Conservation (phyloP, 2,329 filamentous ascomycete species). For the Lecanicillium sp. region DNA sequence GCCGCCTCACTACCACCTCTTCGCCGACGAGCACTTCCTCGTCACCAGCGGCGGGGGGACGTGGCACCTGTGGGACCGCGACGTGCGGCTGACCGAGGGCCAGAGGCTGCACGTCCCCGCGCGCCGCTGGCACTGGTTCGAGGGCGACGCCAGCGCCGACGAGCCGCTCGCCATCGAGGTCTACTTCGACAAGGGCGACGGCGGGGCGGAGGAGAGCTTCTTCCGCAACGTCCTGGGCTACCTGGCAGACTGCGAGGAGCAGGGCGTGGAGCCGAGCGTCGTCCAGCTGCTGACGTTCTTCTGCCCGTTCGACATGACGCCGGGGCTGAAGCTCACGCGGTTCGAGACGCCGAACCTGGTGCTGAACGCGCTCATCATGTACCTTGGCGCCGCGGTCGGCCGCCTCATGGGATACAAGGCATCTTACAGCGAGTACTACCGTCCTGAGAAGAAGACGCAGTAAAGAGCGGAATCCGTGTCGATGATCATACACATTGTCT, state of each 20-base stretch:
- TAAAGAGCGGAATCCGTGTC: too few relatives aligned
- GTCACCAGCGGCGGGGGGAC: conserved; percentile 15
- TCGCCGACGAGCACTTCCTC: conserved; percentile 20
- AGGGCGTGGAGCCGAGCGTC: conserved; percentile 15
- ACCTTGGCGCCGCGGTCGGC: conserved; percentile 8
- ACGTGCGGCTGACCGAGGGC: conserved; percentile 7
- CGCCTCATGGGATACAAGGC: conserved; percentile 14
- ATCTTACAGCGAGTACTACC: conserved; percentile 16
- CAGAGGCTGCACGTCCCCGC: conserved; percentile 8
- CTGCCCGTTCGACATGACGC: conserved; percentile 15
- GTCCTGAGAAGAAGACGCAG: neutral
- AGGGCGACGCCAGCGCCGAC: conserved; percentile 13
- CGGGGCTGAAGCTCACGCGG: conserved; percentile 6
- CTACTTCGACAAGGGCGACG: conserved; percentile 15
- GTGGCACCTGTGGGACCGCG: conserved; percentile 16
- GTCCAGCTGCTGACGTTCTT: conserved; percentile 21
- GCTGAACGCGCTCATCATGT: conserved; percentile 14
- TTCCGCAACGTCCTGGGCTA: conserved; percentile 21
- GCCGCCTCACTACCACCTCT: conserved; percentile 20
- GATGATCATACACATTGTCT: too few relatives aligned
- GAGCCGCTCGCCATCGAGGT: conserved; percentile 11
- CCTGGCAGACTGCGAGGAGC: conserved; percentile 18
- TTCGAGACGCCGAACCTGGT: conserved; percentile 13
- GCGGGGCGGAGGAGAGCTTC: conserved; percentile 19
- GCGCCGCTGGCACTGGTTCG: conserved; percentile 16